Conservation (phyloP, 2,329 filamentous ascomycete genomes). For the Dothiorella sarmentorum region DNA sequence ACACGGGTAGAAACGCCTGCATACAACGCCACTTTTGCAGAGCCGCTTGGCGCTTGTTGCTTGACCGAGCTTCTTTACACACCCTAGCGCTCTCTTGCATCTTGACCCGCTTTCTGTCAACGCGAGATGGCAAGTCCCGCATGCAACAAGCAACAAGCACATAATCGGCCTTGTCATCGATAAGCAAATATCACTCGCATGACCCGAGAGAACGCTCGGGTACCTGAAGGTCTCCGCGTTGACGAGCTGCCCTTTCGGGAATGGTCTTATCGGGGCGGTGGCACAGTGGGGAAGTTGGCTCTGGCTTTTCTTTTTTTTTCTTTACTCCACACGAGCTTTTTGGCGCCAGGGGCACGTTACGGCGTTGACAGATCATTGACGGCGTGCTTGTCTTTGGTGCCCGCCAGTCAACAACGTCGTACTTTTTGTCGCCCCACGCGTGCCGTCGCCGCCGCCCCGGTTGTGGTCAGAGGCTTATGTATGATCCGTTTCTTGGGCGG, state of each 20-base stretch:
- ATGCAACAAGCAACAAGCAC: not conserved
- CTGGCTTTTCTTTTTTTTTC: not conserved
- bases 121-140: not conserved
- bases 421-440: too few relatives aligned
- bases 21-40: too few relatives aligned
- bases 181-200: conserved; percentile 7
- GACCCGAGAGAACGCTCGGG: not conserved
- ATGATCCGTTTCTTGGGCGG: not conserved
- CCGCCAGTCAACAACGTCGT: too few relatives aligned
- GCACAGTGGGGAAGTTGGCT: not conserved
- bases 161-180: not conserved
- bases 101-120: not conserved
- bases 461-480: too few relatives aligned
- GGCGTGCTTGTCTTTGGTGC: not conserved
- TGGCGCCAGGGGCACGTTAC: too few relatives aligned
- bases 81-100: not conserved
- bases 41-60: not conserved
- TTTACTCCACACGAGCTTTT: too few relatives aligned
- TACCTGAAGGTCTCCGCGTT: conserved; percentile 6
- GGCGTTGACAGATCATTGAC: not conserved
- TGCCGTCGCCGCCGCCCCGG: too few relatives aligned
- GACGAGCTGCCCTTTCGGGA: conserved; percentile 6
- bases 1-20: too few relatives aligned
- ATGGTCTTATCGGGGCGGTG: conserved; percentile 1
- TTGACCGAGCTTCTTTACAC: not conserved